These are phyloP conservation scores for Jamesozyma rosinii DNA, from an alignment of 805 yeast species.

Conservation along the genomic window DNA sequence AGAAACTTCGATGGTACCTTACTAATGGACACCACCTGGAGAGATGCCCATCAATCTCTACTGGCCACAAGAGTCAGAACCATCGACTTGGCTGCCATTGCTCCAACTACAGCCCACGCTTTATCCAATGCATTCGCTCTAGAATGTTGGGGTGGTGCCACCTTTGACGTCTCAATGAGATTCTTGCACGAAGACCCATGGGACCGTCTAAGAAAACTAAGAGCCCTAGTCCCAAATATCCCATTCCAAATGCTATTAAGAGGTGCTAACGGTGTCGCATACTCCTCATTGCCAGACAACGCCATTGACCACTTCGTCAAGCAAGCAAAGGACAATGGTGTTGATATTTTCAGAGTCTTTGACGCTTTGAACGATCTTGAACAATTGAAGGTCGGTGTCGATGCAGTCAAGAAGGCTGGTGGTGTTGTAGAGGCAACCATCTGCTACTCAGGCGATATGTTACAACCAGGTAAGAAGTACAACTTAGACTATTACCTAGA, in stretches of 20 bases:
- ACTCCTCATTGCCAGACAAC: conserved; percentile 94
- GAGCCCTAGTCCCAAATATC: conserved; percentile 90
- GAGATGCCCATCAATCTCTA: conserved; percentile 98
- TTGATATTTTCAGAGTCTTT: conserved; percentile 94
- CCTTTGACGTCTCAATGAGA: conserved; percentile 97
- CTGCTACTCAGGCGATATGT: conserved; percentile 98
- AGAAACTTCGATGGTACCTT: conserved; percentile 77
- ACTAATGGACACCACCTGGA: conserved; percentile 98
- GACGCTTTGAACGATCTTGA: conserved; percentile 96
- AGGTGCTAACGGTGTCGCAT: conserved; percentile 99
- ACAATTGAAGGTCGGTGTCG: conserved; percentile 93
- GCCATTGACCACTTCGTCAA: conserved; percentile 95
- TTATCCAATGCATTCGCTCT: conserved; percentile 83
- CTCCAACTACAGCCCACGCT: conserved; percentile 89
- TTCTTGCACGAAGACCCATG: conserved; percentile 98
- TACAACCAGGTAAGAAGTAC: conserved; percentile 90
- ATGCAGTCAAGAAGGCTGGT: conserved; percentile 95
- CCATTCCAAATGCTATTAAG: conserved; percentile 98
- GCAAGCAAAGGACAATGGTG: conserved; percentile 93
- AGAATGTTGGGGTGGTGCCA: conserved; percentile 99
- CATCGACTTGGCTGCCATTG: conserved; percentile 80
- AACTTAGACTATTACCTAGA: conserved; percentile 81
- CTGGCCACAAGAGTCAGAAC: conserved; percentile 97
- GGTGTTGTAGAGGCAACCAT: conserved; percentile 98
- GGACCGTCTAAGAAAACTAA: conserved; percentile 83